Percentiles rank a stretch among this genome's conserved stretches.
Conservation (phyloP, 2,329 filamentous ascomycete species). For the Fusarium sororula region DNA sequence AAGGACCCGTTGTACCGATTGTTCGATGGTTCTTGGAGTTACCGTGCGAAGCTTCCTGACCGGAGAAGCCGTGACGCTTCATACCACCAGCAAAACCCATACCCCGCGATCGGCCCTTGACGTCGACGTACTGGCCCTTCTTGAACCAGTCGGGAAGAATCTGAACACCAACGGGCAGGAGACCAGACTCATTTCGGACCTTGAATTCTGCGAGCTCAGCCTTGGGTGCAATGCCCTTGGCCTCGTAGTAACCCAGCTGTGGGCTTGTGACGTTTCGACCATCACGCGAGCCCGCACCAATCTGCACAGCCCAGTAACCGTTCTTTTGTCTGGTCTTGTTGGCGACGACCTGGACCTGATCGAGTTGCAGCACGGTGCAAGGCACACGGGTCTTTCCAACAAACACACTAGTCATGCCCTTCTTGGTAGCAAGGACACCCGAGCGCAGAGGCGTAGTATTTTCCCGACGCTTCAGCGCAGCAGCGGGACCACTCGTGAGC, state of each 20-base stretch:
- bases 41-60: conserved; percentile 93
- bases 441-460: conserved; percentile 73
- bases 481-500: conserved; percentile 66
- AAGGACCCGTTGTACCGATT: conserved; percentile 88
- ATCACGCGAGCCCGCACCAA: conserved; percentile 81
- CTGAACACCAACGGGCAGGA: conserved; percentile 78
- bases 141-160: conserved; percentile 92
- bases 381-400: conserved; percentile 80
- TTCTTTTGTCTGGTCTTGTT: conserved; percentile 83
- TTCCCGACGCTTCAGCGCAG: conserved; percentile 67
- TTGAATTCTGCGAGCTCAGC: conserved; percentile 85
- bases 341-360: conserved; percentile 87
- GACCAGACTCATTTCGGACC: conserved; percentile 76
- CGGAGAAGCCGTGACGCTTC: conserved; percentile 92
- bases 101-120: conserved; percentile 79
- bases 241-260: conserved; percentile 87
- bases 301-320: conserved; percentile 94
- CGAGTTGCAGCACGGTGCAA: conserved; percentile 93
- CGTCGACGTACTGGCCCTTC: conserved; percentile 90
- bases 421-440: conserved; percentile 87
- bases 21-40: conserved; percentile 93
- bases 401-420: conserved; percentile 95
- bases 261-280: conserved; percentile 82
- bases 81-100: conserved; percentile 97
- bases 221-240: conserved; percentile 84